These are phyloP conservation scores for Achaetomiella virescens DNA, from an alignment of 495 filamentous ascomycete genomes.

Conservation along the genomic window DNA sequence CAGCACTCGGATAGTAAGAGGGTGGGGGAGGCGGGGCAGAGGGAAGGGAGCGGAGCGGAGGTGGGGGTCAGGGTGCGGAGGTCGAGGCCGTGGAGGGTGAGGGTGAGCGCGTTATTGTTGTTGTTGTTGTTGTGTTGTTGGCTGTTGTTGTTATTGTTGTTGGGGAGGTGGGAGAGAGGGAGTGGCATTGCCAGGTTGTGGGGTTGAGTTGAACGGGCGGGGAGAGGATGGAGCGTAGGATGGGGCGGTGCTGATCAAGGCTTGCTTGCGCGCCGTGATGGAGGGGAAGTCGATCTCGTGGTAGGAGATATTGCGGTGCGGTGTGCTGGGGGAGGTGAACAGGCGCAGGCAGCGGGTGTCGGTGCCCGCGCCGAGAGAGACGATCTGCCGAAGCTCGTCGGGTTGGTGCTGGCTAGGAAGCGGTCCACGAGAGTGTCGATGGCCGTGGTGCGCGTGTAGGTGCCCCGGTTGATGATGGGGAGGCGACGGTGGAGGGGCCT, in stretches of 20 bases:
- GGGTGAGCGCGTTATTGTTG: constrained; percentile 54
- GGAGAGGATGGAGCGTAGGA: constrained; percentile 28
- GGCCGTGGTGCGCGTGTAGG: constrained; percentile 85
- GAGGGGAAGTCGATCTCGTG: constrained; percentile 88
- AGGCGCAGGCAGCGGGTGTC: constrained; percentile 83
- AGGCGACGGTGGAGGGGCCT: constrained; percentile 49
- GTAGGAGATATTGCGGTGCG: constrained; percentile 53
- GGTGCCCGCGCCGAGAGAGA: constrained; percentile 89
- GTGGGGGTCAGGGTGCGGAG: constrained; percentile 53
- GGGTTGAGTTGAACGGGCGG: constrained; percentile 2
- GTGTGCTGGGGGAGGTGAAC: constrained; percentile 31
- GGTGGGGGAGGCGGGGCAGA: constrained; percentile 57
- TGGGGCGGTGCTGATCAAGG: constrained; percentile 27
- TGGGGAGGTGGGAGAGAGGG: constrained; percentile 16
- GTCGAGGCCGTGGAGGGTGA: constrained; percentile 77
- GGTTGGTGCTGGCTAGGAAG: constrained; percentile 52
- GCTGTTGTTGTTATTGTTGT: constrained; percentile 25
- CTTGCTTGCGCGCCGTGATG: constrained; percentile 59
- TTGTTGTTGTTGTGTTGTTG: constrained; percentile 58
- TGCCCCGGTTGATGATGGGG: constrained; percentile 93
- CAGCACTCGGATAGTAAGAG: constrained; percentile 90
- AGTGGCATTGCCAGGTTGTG: not conserved
- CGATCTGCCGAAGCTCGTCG: constrained; percentile 55
- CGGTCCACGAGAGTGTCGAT: constrained; percentile 70
- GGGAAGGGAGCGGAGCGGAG: constrained; percentile 19